Base-by-base conservation (phyloP, 2,329 filamentous ascomycete genomes). In the Bipolaris cookei region DNA sequence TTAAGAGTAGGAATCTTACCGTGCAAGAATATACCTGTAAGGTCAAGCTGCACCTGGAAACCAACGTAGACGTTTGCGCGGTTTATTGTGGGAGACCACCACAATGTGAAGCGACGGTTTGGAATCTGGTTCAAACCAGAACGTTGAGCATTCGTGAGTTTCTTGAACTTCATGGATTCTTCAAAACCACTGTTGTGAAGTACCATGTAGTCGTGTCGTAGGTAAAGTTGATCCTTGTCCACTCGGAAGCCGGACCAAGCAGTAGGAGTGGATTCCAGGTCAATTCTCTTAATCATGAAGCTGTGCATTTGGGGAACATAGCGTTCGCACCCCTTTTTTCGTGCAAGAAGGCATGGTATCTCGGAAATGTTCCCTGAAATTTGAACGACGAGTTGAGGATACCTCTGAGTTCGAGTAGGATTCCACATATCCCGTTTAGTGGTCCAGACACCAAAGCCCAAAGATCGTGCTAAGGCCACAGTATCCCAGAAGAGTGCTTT, bases 41-140 rank as follows among this genome's bases (percentile, higher is more conserved):
- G 80, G 84, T 99, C 95, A 48, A 99, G 85, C 72, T 99, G 95
- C 28, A 99, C 95, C 74, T 98, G 94, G 89, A 99, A 99, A 88
- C 95, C 95, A 63, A 99, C 93, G 68, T 98, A 98, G 16, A 99
- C 95, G 72, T 98, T 97, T 66, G 94, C 94, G 74, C 94, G 85
- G 79, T 97, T 96, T 77, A 96, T 96, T 0, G 91, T 96, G 3
- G 80, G 80, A 11, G 89, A 95, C 95, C 95, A 99, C 95, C 95
- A 99, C 0, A 99, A 81, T 0, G 95, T 98, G 78, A 99, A 99
- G 1, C 95, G 92, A 86, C 95, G 92, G 75, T 99, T 99, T 0
- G 95, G 95, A 74, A 99, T 99, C 73, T 99, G 95, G 75, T 97
- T 98, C 28, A 99, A 78, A 92, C 95, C 95, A 18, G 91, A 96